Evolutionary conservation across 257 asterid genomes (phyloP).

Genomic region (Paulownia fortunei): DNA sequence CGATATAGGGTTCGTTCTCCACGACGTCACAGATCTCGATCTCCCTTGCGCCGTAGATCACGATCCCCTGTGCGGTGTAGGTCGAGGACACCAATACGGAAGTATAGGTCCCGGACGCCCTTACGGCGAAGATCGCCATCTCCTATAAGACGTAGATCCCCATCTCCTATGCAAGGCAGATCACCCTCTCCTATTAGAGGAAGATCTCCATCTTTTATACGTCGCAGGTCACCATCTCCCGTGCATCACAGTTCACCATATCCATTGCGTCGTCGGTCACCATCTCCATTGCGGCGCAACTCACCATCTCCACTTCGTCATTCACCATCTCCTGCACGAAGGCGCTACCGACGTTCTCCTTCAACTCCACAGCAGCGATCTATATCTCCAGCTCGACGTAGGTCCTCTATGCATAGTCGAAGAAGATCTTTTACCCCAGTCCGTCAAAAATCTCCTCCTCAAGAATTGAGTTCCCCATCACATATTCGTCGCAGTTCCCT

Average conservation of each 20-base stretch:
- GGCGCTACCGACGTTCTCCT: constrained; percentile 55
- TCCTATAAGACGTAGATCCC: constrained; percentile 41
- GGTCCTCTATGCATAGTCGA: constrained; percentile 47
- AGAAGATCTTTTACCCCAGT: constrained; percentile 60
- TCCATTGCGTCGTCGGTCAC: constrained; percentile 41
- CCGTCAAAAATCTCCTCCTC: constrained; percentile 53
- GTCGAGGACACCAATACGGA: constrained; percentile 37
- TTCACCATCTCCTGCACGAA: constrained; percentile 50
- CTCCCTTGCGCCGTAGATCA: constrained; percentile 51
- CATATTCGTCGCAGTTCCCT: constrained; percentile 48
- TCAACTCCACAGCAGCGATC: constrained; percentile 58
- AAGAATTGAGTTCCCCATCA: constrained; percentile 63
- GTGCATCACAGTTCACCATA: constrained; percentile 40
- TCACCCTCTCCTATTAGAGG: constrained; percentile 33
- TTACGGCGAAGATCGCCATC: constrained; percentile 44
- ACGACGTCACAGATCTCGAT: constrained; percentile 61
- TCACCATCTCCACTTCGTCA: constrained; percentile 52
- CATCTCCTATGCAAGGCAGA: constrained; percentile 51
- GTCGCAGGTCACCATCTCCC: constrained; percentile 35
- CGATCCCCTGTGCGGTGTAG: constrained; percentile 41
- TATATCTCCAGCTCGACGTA: constrained; percentile 54
- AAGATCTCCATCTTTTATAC: constrained; percentile 35
- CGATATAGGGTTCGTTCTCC: constrained; percentile 66
- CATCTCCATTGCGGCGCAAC: constrained; percentile 44
- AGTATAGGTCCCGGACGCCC: constrained; percentile 41